Percentiles rank a stretch among this genome's conserved stretches.
These are phyloP conservation scores for Wickerhamiella shivajii DNA, from an alignment of 805 yeast genomes.

Conservation along the genomic window DNA sequence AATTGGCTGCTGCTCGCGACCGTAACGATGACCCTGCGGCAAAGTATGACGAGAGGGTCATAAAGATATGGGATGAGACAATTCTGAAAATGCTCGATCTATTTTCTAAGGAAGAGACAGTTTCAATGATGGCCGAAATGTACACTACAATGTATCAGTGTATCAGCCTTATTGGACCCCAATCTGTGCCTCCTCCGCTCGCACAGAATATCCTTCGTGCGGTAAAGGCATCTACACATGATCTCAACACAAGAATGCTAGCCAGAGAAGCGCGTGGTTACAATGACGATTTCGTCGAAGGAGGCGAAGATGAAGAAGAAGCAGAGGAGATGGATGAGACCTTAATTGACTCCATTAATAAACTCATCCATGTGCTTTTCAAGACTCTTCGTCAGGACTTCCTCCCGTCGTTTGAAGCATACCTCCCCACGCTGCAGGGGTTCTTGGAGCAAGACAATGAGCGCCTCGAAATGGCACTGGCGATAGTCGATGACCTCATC, in stretches of 20 bases:
- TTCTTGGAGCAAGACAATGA: conserved; percentile 53
- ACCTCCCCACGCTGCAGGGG: conserved; percentile 48
- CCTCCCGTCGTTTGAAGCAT: conserved; percentile 42
- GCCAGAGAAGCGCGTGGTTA: conserved; percentile 26
- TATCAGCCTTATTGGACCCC: conserved; percentile 51
- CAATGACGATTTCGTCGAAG: conserved; percentile 73
- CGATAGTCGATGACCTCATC: conserved; percentile 64
- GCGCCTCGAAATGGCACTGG: conserved; percentile 61
- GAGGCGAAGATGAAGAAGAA: conserved; percentile 59
- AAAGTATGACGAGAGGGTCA: conserved; percentile 33
- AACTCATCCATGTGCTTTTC: conserved; percentile 56
- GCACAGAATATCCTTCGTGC: conserved; percentile 44
- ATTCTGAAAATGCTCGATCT: conserved; percentile 43
- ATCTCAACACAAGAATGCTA: conserved; percentile 57
- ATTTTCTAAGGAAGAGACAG: conserved; percentile 59
- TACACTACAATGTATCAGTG: conserved; percentile 58
- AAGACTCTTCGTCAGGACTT: conserved; percentile 43
- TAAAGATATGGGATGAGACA: conserved; percentile 52
- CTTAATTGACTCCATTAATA: conserved; percentile 70
- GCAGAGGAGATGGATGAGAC: conserved; percentile 82
- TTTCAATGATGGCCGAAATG: conserved; percentile 61
- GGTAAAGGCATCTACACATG: conserved; percentile 42
- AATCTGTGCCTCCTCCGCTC: conserved; percentile 34
- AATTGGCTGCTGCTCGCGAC: conserved; percentile 38
- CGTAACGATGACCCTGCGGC: conserved; percentile 29